These are phyloP conservation scores for Claviceps sp. DNA, from an alignment of 2,329 filamentous ascomycete species.

Conservation along the genomic window DNA sequence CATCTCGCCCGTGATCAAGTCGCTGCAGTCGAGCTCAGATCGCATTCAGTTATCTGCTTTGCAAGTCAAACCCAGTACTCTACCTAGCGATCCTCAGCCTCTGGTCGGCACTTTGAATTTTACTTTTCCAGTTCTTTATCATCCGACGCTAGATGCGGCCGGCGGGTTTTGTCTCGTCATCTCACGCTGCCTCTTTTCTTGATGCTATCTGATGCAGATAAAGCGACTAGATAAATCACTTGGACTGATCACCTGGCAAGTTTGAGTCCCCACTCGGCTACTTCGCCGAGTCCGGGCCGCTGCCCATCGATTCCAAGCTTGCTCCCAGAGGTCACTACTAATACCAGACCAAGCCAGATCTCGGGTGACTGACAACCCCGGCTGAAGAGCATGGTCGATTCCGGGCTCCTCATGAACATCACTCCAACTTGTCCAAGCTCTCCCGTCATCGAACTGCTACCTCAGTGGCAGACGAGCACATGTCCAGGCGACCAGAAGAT, in stretches of 20 bases:
- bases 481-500: conserved; percentile 49
- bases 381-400: not conserved
- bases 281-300: not conserved
- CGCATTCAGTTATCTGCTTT: not conserved
- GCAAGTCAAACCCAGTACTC: not conserved
- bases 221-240: not conserved
- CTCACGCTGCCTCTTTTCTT: not conserved
- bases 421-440: conserved; percentile 4
- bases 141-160: conserved; percentile 1
- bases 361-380: not conserved
- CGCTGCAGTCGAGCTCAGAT: not conserved
- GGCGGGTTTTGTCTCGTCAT: not conserved
- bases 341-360: not conserved
- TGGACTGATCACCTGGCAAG: conserved; percentile 2
- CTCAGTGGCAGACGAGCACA: conserved; percentile 29
- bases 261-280: not conserved
- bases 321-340: not conserved
- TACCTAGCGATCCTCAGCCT: not conserved
- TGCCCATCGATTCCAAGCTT: not conserved
- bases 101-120: not conserved
- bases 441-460: conserved; percentile 1
- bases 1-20: not conserved
- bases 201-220: conserved; percentile 1
- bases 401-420: not conserved
- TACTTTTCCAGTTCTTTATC: not conserved